Base-by-base conservation (phyloP, 1,139 yeast genomes). In the Taphrina deformans region DNA sequence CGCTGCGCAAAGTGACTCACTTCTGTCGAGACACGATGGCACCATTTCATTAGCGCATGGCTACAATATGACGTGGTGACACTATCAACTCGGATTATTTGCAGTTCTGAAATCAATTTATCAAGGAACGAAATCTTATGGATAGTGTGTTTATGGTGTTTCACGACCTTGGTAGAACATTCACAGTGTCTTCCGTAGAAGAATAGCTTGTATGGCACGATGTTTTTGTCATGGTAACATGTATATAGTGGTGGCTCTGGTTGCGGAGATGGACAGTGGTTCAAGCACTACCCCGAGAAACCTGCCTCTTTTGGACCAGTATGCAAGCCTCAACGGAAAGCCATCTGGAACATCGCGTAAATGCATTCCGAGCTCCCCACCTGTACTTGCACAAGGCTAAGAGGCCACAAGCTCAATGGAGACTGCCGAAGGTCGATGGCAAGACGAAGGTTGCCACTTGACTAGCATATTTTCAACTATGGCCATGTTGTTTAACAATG, bases 111-210 rank as follows among this genome's bases (percentile, higher is more conserved):
- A 31, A 9, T 21, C 41, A 33, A 51, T 31, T 31, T 33, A 26
- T 31, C 16, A 18, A 51, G 55, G 1, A 5, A 29, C 27, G n/a
- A 29, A 18, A 31, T 12, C 4, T 33, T 16, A 23, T 12, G 26
- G 55, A 51, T 51, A 51, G 55, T 51, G 41, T 51, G 27, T 31
- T 51, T 31, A 51, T 51, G 44, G 4, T 27, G 18, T 7, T 14
- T n/a, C 10, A 18, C 9, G 55, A 51, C 38, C 41, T 10, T 18
- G 55, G 31, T 51, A 33, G 44, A 26, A n/a, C 21, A 7, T 14
- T 26, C 26, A 21, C 12, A 44, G 2, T 9, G 4, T 44, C 27
- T 2, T n/a, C 7, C 48, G 7, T 10, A 12, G 14, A 10, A 12
- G 10, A 27, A 18, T 44, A 44, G 48, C 14, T 21, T 18, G 48